phyloP scores from a whole-genome alignment of 192 early-diverging fungal species.

The Coemansia sp. region DNA sequence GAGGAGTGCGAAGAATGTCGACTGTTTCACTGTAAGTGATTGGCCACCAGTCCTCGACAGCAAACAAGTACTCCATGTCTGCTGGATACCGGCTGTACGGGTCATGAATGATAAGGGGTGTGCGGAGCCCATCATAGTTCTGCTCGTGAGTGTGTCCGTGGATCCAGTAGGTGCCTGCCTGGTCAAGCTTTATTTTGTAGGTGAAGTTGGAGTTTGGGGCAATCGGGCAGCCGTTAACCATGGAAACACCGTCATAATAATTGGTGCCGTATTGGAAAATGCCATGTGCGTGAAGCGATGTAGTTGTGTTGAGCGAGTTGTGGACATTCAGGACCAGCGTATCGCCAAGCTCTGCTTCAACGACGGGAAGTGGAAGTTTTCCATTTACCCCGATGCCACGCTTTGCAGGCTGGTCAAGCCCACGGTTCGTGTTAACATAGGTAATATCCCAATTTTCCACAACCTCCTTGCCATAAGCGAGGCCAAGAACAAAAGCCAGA shows the following conservation, averaged over 20 bases:
- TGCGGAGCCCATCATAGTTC: constrained; percentile 79
- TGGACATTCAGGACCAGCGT: constrained; percentile 47
- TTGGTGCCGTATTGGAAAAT: constrained; percentile 67
- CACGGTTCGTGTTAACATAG: constrained; percentile 31
- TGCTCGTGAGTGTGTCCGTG: constrained; percentile 69
- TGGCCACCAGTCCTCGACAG: constrained; percentile 69
- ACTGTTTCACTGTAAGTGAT: background rate
- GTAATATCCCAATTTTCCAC: constrained; percentile 26
- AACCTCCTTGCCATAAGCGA: background rate
- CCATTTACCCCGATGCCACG: constrained; percentile 38
- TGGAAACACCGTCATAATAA: constrained; percentile 69
- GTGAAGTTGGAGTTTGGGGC: constrained; percentile 64
- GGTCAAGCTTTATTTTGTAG: constrained; percentile 63
- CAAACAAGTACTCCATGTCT: constrained; percentile 64
- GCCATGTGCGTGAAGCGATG: constrained; percentile 75
- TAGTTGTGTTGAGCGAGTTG: constrained; percentile 61
- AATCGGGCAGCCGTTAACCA: constrained; percentile 73
- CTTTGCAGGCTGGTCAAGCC: constrained; percentile 13
- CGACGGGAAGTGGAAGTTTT: constrained; percentile 26
- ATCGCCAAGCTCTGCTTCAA: constrained; percentile 34
- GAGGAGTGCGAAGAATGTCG: constrained; percentile 56
- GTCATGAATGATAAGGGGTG: constrained; percentile 68
- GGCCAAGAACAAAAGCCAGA: too few relatives aligned
- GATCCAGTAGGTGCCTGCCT: constrained; percentile 83
- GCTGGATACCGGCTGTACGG: constrained; percentile 54